Base-by-base conservation (phyloP, 768 basidiomycete species). In the Mycena olivaceomarginata region DNA sequence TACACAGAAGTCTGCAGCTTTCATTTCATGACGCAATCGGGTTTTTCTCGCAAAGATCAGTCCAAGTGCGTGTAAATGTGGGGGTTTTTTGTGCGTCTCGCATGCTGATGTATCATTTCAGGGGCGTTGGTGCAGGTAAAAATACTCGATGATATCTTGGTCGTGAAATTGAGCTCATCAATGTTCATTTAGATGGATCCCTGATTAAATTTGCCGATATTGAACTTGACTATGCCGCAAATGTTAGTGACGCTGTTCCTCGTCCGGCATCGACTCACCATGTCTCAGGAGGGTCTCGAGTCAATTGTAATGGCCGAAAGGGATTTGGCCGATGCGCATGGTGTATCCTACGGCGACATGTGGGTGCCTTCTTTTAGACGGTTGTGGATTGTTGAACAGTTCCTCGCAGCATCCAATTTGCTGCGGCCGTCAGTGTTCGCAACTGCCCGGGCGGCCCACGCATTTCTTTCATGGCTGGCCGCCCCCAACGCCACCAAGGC, bases 381-480 rank as follows among this genome's bases (percentile, higher is more conserved):
- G 15, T 22, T 25, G 20, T 10, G 6, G 18, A 22, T 9, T 22
- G 5, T 66, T 16, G 8, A 13, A 40, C 13, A 39, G 39, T 31
- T 40, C 64, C 74, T 4, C 4, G 15, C 69, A 88, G 86, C 80
- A 88, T 91, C 63, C 87, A 89, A 74, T 88, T 90, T 74, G 89
- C 90, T n/a, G 88, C 83, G 13, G 88, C 89, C 3, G 86, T 89
- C 46, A 87, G 86, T 65, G 81, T 87, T 16, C 80, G 82, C 51
- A 89, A 88, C 68, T 90, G 89, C 74, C 84, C 85, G 4, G 89
- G 89, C 78, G 87, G 87, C n/a, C 89, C 89, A 10, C 85, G 84
- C 22, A 82, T 91, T 25, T 70, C 82, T 18, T 88, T 89, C 83
- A 82, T 88, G 72, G 64, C 86, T 41, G 89, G 90, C 7, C 83